These are phyloP conservation scores for Balansia obtecta DNA, from an alignment of 2,329 filamentous ascomycete species.

Conservation along the genomic window DNA sequence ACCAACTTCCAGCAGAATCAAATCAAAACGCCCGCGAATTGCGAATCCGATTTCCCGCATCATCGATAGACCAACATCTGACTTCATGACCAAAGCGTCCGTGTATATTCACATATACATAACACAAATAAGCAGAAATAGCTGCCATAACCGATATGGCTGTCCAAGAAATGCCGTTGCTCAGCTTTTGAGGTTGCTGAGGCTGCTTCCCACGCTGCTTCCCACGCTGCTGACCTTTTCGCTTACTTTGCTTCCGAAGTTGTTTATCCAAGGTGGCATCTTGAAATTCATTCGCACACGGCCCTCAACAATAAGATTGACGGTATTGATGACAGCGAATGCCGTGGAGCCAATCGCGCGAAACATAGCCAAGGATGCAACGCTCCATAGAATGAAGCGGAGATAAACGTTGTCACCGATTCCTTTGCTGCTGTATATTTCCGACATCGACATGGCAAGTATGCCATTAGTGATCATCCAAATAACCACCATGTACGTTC, in stretches of 20 bases:
- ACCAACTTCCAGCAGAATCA: background rate
- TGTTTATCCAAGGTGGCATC: constrained; percentile 31
- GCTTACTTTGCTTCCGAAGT: constrained; percentile 29
- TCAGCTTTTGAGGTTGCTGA: constrained; percentile 25
- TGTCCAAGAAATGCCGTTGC: background rate
- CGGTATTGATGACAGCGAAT: constrained; percentile 70
- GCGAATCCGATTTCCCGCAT: background rate
- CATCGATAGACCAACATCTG: background rate
- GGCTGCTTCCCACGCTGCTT: constrained; percentile 35
- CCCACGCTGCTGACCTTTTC: constrained; percentile 38
- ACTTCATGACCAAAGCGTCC: background rate
- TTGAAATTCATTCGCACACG: constrained; percentile 51
- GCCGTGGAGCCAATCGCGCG: constrained; percentile 69
- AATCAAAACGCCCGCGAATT: background rate
- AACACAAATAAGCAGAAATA: background rate
- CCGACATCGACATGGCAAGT: constrained; percentile 83
- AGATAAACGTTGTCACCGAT: constrained; percentile 83
- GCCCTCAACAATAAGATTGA: constrained; percentile 81
- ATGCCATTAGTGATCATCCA: constrained; percentile 92
- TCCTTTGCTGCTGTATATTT: constrained; percentile 62
- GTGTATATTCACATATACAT: constrained; percentile 1
- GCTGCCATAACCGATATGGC: background rate
- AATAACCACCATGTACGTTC: constrained; percentile 92
- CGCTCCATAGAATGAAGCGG: constrained; percentile 83
- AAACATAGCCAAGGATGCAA: constrained; percentile 78